phyloP scores from a whole-genome alignment of 163 green algal species.

The Scenedesmus sp. region DNA sequence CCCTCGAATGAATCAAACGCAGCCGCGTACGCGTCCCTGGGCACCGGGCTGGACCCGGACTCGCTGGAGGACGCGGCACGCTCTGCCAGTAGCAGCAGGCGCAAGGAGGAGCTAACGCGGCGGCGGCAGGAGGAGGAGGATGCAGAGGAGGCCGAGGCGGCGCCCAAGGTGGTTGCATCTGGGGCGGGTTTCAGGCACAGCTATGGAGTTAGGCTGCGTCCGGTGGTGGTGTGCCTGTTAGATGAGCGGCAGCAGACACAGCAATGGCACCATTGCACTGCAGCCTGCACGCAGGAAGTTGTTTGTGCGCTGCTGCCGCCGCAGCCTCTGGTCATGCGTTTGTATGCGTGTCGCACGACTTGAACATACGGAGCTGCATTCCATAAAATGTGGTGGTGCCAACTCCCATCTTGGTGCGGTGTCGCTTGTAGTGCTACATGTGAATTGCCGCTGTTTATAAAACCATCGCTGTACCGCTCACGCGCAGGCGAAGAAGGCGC shows the following conservation, averaged over 20 bases:
- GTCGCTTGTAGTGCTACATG: neutral
- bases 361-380: no score
- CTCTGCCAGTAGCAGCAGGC: constrained; percentile 5
- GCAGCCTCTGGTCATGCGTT: neutral
- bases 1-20: neutral
- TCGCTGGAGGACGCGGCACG: constrained; percentile 60
- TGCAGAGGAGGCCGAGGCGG: constrained; percentile 46
- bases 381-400: no score
- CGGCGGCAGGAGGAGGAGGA: constrained; percentile 31
- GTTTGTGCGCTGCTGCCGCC: neutral
- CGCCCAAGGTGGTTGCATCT: constrained; percentile 50
- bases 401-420: neutral
- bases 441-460: neutral
- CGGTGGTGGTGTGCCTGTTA: no score
- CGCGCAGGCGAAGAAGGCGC: constrained; percentile 70
- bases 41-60: constrained; percentile 58
- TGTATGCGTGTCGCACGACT: no score
- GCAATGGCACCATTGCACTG: neutral
- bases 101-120: constrained; percentile 1
- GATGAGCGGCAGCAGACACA: no score
- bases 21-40: neutral
- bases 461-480: neutral
- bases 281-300: neutral
- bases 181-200: neutral
- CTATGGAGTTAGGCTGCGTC: no score